Conservation (phyloP, 2,329 filamentous ascomycete species). For the Drechmeria coniospora region DNA sequence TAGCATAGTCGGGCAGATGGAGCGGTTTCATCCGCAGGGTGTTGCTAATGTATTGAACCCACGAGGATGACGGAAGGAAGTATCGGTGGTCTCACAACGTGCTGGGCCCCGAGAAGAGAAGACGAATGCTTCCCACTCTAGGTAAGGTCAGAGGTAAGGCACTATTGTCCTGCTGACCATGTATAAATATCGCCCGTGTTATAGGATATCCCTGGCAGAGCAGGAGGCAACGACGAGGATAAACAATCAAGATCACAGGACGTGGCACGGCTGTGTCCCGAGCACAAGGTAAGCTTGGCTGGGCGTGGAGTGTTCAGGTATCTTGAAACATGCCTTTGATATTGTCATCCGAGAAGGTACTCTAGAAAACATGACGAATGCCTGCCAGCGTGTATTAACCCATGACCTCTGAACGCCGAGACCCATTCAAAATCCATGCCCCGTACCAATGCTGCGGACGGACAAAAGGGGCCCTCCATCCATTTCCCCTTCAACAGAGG, state of each 20-base stretch:
- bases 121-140: slow-evolving; percentile 8
- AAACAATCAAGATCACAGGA: background rate
- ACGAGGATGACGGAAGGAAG: too few species aligned
- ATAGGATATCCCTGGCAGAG: background rate
- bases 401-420: slow-evolving; percentile 19
- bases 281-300: too few species aligned
- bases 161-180: slow-evolving; percentile 21
- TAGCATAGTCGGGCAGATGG: background rate
- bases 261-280: too few species aligned
- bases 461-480: slow-evolving; percentile 2
- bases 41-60: too few species aligned
- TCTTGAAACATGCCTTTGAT: slow-evolving; percentile 2
- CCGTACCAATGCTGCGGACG: slow-evolving; percentile 20
- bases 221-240: background rate
- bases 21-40: too few species aligned
- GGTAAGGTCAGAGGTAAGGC: slow-evolving; percentile 44
- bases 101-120: too few species aligned
- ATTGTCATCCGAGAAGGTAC: slow-evolving; percentile 11
- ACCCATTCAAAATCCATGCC: slow-evolving; percentile 16
- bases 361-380: slow-evolving; percentile 14
- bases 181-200: slow-evolving; percentile 1
- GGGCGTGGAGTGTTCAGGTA: too few species aligned
- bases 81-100: too few species aligned
- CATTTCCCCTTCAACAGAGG: background rate
- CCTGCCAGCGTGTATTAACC: slow-evolving; percentile 10